phyloP scores from a whole-genome alignment of 2,329 filamentous ascomycete genomes.

The Aspergillus fumigatus region DNA sequence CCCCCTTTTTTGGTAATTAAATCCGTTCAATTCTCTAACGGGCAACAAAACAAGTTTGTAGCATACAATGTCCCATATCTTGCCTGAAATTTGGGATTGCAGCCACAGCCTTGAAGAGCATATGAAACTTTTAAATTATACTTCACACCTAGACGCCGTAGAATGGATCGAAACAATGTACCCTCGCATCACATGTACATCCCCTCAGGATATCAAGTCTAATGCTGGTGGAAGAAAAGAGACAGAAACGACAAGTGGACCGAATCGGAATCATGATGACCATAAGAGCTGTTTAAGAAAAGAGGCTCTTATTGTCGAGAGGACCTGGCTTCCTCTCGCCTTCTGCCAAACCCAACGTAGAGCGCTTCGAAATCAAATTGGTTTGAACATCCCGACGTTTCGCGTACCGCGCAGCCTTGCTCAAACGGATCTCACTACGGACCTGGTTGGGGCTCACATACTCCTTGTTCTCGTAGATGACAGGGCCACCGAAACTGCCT shows the following conservation, averaged over 20 bases:
- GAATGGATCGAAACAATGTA: constrained; percentile 26
- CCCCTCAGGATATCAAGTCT: constrained; percentile 31
- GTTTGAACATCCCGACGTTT: constrained; percentile 67
- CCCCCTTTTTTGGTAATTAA: not conserved
- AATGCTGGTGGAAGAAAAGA: constrained; percentile 17
- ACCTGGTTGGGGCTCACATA: constrained; percentile 97
- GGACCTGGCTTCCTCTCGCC: constrained; percentile 60
- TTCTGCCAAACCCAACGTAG: constrained; percentile 67
- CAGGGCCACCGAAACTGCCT: constrained; percentile 88
- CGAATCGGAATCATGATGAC: constrained; percentile 38
- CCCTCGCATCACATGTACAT: constrained; percentile 31
- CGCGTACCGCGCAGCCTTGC: constrained; percentile 74
- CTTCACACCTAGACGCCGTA: constrained; percentile 29
- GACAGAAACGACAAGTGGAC: constrained; percentile 15
- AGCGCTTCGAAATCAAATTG: constrained; percentile 69
- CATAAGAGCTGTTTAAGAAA: constrained; percentile 58
- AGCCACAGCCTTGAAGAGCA: not conserved
- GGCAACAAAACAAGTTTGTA: not conserved
- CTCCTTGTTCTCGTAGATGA: constrained; percentile 97
- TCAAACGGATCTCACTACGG: constrained; percentile 70
- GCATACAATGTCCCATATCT: not conserved
- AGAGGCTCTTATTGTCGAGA: constrained; percentile 72
- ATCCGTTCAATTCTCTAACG: not conserved
- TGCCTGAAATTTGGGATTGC: not conserved
- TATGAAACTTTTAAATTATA: constrained; percentile 14